Evolutionary conservation across 2,329 filamentous ascomycete genomes (phyloP), one percentile per base, ranked within the genome.

Genomic region (Tolypocladium ovalisporum): DNA sequence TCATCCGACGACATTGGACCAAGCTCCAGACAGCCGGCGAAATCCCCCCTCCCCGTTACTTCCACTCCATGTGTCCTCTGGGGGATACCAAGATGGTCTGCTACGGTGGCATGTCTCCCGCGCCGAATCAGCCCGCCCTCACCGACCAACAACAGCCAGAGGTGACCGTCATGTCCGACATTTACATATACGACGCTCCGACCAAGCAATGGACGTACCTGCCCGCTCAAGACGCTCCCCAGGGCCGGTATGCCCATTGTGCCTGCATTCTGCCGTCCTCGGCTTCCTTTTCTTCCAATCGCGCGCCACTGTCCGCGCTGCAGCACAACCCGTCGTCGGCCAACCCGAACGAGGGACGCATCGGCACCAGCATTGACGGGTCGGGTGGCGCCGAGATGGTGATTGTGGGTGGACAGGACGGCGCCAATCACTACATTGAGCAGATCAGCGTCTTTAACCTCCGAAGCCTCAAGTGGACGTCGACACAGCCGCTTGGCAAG

Each of bases 361-460:
- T 97, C 58, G 93, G 93, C 3, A 87, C 96, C 58, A 88, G 88
- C 61, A 85, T 97, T 59, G 92, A 99, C 70, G 93, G 94, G 0
- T 84, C 85, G 24, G 94, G 94, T 19, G 94, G 94, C 36, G 90
- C 94, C 1, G 93, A 99, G 71, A 97, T 99, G 93, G 83, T 99
- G 7, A 87, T 99, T 17, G 92, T 97, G 9, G 94, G 94, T 59
- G 94, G 94, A 0, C 94, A 99, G 71, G 94, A 99, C 68, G 94
- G 89, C 56, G 87, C 88, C n/a, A 99, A 99, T 70, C 92, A 96
- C 70, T 99, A 99, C 68, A 99, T 99, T 63, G 93, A 99, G 72
- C 91, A 99, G 72, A 95, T 99, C 62, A 97, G 91, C 69, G 90
- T 99, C 3, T 99, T 99, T 78, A 99, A 99, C 67, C 78, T 99